These are phyloP conservation scores for Oldenlandia corymbosa DNA, from an alignment of 257 asterid species.

Conservation along the genomic window DNA sequence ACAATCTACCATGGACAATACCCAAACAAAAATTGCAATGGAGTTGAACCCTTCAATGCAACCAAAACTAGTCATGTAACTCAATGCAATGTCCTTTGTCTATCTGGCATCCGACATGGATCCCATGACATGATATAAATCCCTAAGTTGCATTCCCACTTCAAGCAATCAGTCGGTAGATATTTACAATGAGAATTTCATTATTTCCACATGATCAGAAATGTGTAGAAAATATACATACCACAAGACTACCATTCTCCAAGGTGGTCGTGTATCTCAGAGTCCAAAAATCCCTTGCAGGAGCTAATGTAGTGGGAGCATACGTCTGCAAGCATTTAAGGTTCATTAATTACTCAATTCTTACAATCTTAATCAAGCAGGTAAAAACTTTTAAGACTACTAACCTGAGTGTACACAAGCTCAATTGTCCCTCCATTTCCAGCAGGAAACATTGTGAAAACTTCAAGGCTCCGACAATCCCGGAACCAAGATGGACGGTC, in stretches of 20 bases:
- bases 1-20: neutral
- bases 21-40: no score
- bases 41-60: neutral
- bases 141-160: neutral
- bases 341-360: neutral
- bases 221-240: constrained; percentile 32
- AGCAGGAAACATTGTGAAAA: constrained; percentile 83
- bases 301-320: constrained; percentile 93
- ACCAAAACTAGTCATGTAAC: neutral
- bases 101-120: no score
- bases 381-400: neutral
- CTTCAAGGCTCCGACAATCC: constrained; percentile 88
- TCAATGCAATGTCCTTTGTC: no score
- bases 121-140: neutral
- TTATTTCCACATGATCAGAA: neutral
- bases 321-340: constrained; percentile 46
- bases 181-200: neutral
- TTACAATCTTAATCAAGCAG: neutral
- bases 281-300: constrained; percentile 98
- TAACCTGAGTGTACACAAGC: constrained; percentile 82
- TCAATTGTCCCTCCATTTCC: constrained; percentile 96
- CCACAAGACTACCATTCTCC: constrained; percentile 94
- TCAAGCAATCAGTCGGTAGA: neutral
- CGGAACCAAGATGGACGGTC: constrained; percentile 96
- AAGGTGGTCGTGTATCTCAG: constrained; percentile 88